Base-by-base conservation (phyloP, 2,329 filamentous ascomycete genomes). In the Mycosphaerella sp. region DNA sequence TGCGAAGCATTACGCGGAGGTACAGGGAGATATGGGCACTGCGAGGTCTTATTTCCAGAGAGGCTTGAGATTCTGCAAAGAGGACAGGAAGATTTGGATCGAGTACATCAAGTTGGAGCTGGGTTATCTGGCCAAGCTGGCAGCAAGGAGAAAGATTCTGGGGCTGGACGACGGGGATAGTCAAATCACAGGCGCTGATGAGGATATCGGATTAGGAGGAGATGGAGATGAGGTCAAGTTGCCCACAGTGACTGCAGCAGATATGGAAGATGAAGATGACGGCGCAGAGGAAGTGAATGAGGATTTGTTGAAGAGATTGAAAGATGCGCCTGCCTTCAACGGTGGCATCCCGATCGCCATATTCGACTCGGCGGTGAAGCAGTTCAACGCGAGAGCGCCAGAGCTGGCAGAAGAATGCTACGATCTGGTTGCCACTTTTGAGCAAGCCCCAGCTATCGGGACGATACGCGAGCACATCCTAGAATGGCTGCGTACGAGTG, bases 321-420 rank as follows among this genome's bases (percentile, higher is more conserved):
- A 79, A 34, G 74, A 77, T 51, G 91, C 89, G 42, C 89, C 91
- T 3, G 89, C 89, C 8, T 77, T 96, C 57, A 87, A 86, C 54
- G 93, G 93, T n/a, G 93, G 89, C 13, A 95, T 98, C 59, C 90
- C 93, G 1, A 79, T 89, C 50, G 89, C 91, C 35, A 87, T 98
- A 42, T 96, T 95, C 64, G 89, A 95, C 63, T 82, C 88, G 17
- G 85, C 89, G 5, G 82, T 83, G 72, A 88, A 86, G 67, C 84
- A 95, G 62, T 79, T 86, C 46, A 82, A 86, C 58, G 82, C 84
- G 66, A 80, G 79, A 53, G 61, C 59, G 35, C 70, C 82, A 1
- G 72, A 75, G 1, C 76, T 89, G 6, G 88, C 82, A 2, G 82
- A 85, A 62, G 73, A 79, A 17, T 95, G 96, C 70, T 97, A 93